phyloP scores from a whole-genome alignment of 2,329 filamentous ascomycete genomes.

The Geosmithia flava region DNA sequence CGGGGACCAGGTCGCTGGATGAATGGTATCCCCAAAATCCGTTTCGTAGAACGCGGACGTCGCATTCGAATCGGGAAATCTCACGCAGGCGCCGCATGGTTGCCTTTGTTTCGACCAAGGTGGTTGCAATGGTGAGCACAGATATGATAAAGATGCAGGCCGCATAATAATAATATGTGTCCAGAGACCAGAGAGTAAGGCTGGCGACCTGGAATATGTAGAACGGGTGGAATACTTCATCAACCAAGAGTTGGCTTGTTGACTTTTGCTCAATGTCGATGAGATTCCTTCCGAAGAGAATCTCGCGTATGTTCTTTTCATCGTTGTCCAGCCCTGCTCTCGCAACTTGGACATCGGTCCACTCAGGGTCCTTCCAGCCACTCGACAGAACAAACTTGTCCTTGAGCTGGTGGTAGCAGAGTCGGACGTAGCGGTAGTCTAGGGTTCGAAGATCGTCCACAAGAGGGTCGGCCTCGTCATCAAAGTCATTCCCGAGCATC shows the following conservation, averaged over 20 bases:
- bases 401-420: constrained; percentile 79
- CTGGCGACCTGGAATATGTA: constrained; percentile 98
- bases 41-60: constrained; percentile 83
- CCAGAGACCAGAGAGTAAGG: constrained; percentile 84
- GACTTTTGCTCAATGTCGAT: constrained; percentile 93
- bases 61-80: constrained; percentile 89
- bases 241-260: constrained; percentile 67
- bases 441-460: constrained; percentile 63
- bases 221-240: constrained; percentile 95
- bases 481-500: constrained; percentile 35
- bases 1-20: constrained; percentile 82
- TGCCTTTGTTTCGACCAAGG: constrained; percentile 65
- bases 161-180: constrained; percentile 97
- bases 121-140: constrained; percentile 78
- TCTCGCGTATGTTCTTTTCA: constrained; percentile 70
- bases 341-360: constrained; percentile 66
- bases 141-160: constrained; percentile 92
- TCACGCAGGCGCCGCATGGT: constrained; percentile 87
- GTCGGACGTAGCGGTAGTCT: constrained; percentile 88
- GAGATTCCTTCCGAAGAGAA: constrained; percentile 78
- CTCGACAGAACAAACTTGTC: constrained; percentile 81
- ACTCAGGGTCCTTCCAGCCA: constrained; percentile 88
- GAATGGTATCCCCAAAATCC: constrained; percentile 77
- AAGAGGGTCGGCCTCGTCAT: constrained; percentile 59
- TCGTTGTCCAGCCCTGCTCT: constrained; percentile 77